Evolutionary conservation across 2,329 filamentous ascomycete genomes (phyloP), one percentile per base, ranked within the genome.

Genomic region (Grosmannia penicillata): DNA sequence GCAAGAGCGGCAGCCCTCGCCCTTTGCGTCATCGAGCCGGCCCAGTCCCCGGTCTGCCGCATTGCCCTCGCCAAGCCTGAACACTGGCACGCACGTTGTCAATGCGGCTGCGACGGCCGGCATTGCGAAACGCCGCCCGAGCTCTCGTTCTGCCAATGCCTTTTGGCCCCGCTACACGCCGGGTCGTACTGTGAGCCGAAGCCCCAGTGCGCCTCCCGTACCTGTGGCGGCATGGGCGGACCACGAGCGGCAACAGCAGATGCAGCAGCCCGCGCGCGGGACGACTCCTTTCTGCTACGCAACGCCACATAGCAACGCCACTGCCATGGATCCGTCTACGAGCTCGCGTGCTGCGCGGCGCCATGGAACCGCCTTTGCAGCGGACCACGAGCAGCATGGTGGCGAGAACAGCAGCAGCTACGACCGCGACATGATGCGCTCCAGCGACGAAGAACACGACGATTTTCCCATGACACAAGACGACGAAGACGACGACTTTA

Each of bases 231-330:
- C 11, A 14, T 26, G 17, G 23, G 11, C n/a, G 15, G 11, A 28
- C 2, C 42, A 14, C 14, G 24, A 17, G 24, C 15, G 15, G 17
- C 33, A 36, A 14, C 10, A 2, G 19, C 6, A 21, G 22, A 2
- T 22, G 11, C 11, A 15, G 3, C 33, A 21, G 8, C 54, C 54
- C 47, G 53, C 49, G 50, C 53, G 38, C 56, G 65, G 24, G 55
- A 63, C 61, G 11, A 74, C 69, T 0, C 79, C 78, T 0, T 75
- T 75, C 46, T 76, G 75, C n/a, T 86, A 86, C 49, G 78, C 79
- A 3, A 87, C 82, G 1, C 82, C 82, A 0, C 67, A 78, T 51
- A 85, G 79, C 49, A 78, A 75, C 43, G 70, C 64, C 4, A 65
- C 72, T 1, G 53, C 62, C 11, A 65, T 69, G 38, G 45, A 57